Percentiles rank a stretch among this genome's conserved stretches.
phyloP scores from a whole-genome alignment of 2,329 filamentous ascomycete species.

The Epichloe elymi region DNA sequence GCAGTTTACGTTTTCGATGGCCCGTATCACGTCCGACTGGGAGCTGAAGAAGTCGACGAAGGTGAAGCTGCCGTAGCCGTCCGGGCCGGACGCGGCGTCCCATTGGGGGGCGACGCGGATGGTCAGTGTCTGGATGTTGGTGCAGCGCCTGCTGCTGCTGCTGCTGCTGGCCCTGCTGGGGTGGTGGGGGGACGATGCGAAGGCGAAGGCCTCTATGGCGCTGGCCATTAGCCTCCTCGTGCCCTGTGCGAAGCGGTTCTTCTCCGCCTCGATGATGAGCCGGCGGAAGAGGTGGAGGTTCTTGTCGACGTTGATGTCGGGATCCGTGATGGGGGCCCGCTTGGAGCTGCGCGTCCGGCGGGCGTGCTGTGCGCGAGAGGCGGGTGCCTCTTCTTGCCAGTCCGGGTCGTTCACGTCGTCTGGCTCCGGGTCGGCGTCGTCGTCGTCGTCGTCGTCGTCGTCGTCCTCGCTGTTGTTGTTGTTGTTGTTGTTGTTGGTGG shows the following conservation, averaged over 20 bases:
- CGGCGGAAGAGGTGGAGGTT: conserved; percentile 27
- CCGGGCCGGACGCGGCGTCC: conserved; percentile 1
- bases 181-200: neutral
- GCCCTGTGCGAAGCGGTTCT: conserved; percentile 20
- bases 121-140: conserved; percentile 27
- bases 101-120: conserved; percentile 26
- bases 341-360: neutral
- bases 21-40: conserved; percentile 15
- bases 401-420: conserved; percentile 7
- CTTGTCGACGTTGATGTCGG: conserved; percentile 19
- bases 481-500: neutral
- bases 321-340: neutral
- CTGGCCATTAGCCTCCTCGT: conserved; percentile 19
- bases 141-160: conserved; percentile 3
- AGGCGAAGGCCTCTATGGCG: conserved; percentile 25
- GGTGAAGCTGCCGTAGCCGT: conserved; percentile 13
- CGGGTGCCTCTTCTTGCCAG: conserved; percentile 5
- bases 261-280: conserved; percentile 29
- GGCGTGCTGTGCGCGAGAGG: neutral
- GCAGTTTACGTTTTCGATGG: conserved; percentile 20
- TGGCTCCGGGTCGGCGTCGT: conserved; percentile 6
- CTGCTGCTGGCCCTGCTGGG: conserved; percentile 2
- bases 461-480: conserved; percentile 4
- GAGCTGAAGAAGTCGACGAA: conserved; percentile 24
- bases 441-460: conserved; percentile 2